Evolutionary conservation across 1,284 basidiomycete genomes (phyloP).

Genomic region (Cryptococcus wingfieldii): DNA sequence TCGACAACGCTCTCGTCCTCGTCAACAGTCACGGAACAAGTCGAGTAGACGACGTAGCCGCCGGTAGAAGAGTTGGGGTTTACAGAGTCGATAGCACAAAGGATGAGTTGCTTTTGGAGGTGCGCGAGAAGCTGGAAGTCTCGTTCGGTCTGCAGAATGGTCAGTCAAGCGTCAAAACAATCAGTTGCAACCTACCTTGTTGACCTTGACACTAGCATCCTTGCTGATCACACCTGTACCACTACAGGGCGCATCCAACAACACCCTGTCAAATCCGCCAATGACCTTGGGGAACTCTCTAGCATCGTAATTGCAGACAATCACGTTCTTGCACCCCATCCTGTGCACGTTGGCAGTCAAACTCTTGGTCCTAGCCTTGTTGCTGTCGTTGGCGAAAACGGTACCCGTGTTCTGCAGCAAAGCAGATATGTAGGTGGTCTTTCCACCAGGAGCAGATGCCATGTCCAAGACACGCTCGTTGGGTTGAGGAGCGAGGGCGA

Average conservation of each 20-base stretch:
- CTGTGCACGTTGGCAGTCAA: constrained; percentile 95
- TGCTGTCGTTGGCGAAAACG: constrained; percentile 97
- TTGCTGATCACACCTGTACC: constrained; percentile 99
- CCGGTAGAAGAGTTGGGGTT: constrained; percentile 84
- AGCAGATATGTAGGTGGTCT: constrained; percentile 93
- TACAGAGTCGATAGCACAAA: constrained; percentile 97
- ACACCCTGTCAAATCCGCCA: constrained; percentile 93
- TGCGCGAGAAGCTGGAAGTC: constrained; percentile 94
- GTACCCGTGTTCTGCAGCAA: constrained; percentile 96
- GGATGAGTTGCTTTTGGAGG: constrained; percentile 95
- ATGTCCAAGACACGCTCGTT: constrained; percentile 95
- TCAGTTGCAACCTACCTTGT: constrained; percentile 67
- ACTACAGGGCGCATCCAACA: constrained; percentile 95
- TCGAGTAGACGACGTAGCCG: constrained; percentile 95
- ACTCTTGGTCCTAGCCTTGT: constrained; percentile 92
- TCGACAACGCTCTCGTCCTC: constrained; percentile 98
- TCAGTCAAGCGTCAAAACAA: constrained; percentile 4
- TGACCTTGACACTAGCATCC: constrained; percentile 94
- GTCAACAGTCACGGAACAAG: constrained; percentile 96
- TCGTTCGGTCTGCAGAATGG: constrained; percentile 67
- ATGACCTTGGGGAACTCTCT: constrained; percentile 99
- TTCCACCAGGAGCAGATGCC: constrained; percentile 97
- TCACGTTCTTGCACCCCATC: constrained; percentile 96
- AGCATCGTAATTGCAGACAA: constrained; percentile 96
- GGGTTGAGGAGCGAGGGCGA: constrained; percentile 88